Evolutionary conservation across 2,329 filamentous ascomycete species (phyloP).

Genomic region (Ceratocystiopsis brevicomis): DNA sequence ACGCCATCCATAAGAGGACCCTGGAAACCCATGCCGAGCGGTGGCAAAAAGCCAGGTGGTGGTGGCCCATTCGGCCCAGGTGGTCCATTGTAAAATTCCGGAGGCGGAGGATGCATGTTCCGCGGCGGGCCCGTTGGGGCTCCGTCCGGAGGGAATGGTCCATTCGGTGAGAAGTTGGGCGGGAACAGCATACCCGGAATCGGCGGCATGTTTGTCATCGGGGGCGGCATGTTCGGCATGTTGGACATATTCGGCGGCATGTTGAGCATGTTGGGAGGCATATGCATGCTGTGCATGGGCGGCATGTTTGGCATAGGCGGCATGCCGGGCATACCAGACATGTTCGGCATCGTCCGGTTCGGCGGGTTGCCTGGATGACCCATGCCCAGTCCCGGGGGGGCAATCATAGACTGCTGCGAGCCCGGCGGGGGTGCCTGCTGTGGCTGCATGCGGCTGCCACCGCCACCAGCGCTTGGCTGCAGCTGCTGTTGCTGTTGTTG

Average conservation of each 20-base stretch:
- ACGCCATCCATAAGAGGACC: slow-evolving; percentile 28
- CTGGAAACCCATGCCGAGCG: slow-evolving; percentile 36
- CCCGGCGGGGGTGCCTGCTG: slow-evolving; percentile 14
- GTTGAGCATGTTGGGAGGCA: slow-evolving; percentile 5
- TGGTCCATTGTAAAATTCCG: slow-evolving; percentile 29
- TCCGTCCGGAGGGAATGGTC: slow-evolving; percentile 26
- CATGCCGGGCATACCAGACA: slow-evolving; percentile 6
- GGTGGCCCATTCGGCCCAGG: slow-evolving; percentile 8
- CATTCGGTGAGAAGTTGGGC: slow-evolving; percentile 36
- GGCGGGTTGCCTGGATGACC: slow-evolving; percentile 11
- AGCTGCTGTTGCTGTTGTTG: slow-evolving; percentile 14
- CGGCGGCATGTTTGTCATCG: slow-evolving; percentile 4
- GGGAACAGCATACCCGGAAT: slow-evolving; percentile 27
- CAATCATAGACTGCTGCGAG: slow-evolving; percentile 33
- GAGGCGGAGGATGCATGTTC: slow-evolving; percentile 35
- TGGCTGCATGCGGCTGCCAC: slow-evolving; percentile 22
- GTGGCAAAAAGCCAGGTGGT: slow-evolving; percentile 30
- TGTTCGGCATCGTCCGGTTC: slow-evolving; percentile 28
- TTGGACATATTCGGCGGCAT: background rate
- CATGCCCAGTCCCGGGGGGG: slow-evolving; percentile 32
- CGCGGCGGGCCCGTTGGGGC: slow-evolving; percentile 29
- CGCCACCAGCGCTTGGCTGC: slow-evolving; percentile 13
- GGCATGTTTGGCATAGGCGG: slow-evolving; percentile 6
- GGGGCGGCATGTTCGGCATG: slow-evolving; percentile 5
- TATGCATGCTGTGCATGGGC: slow-evolving; percentile 19